phyloP scores from a whole-genome alignment of 805 yeast species.

The Hanseniaspora thailandica region DNA sequence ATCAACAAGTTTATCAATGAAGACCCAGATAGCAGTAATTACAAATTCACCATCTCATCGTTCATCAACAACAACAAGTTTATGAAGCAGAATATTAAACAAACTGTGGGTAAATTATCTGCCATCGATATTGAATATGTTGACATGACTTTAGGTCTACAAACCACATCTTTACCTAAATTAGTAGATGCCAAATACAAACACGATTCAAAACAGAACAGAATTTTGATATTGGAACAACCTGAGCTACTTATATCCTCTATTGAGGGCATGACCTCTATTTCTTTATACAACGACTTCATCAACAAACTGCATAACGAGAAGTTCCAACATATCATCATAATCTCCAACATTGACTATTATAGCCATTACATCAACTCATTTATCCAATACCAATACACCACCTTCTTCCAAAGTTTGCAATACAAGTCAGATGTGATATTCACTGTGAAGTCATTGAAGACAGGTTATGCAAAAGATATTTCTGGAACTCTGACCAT shows the following conservation, averaged over 20 bases:
- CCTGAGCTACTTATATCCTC: slow-evolving; percentile 27
- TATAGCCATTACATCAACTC: slow-evolving; percentile 19
- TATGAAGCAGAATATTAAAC: slow-evolving; percentile 14
- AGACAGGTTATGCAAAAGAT: slow-evolving; percentile 74
- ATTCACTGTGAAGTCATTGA: slow-evolving; percentile 51
- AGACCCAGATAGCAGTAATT: slow-evolving; percentile 14
- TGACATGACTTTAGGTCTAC: slow-evolving; percentile 29
- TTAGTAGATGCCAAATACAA: slow-evolving; percentile 7
- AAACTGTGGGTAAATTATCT: neutral
- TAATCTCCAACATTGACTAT: slow-evolving; percentile 20
- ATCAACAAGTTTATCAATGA: slow-evolving; percentile 44
- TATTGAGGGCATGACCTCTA: slow-evolving; percentile 22
- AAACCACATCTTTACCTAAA: slow-evolving; percentile 1
- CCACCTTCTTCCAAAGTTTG: slow-evolving; percentile 20
- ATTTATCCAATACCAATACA: slow-evolving; percentile 14
- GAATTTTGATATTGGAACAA: slow-evolving; percentile 24
- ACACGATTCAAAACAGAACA: slow-evolving; percentile 12
- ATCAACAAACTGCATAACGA: slow-evolving; percentile 21
- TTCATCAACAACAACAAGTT: slow-evolving; percentile 22
- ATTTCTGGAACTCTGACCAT: slow-evolving; percentile 62
- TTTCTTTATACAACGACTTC: slow-evolving; percentile 22
- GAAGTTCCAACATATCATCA: slow-evolving; percentile 22
- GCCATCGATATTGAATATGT: slow-evolving; percentile 5
- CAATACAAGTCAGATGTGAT: slow-evolving; percentile 23
- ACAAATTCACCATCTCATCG: slow-evolving; percentile 23